These are phyloP conservation scores for Rhodamnia rubescens DNA, from an alignment of 345 rosid species.

Conservation along the genomic window DNA sequence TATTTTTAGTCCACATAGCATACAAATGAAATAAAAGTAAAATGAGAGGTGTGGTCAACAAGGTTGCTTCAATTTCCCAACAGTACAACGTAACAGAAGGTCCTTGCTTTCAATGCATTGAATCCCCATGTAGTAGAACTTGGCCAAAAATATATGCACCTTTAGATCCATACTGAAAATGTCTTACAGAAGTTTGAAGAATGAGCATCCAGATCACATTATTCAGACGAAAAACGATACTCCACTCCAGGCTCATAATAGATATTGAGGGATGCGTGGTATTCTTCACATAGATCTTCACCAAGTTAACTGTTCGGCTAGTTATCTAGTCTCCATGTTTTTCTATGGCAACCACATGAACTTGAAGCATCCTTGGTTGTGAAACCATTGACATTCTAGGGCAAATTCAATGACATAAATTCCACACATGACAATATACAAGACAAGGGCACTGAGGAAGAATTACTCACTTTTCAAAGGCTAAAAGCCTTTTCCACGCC, in stretches of 20 bases:
- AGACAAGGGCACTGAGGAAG: background rate
- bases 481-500: slow-evolving; percentile 82
- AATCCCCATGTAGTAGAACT: background rate
- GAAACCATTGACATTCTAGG: background rate
- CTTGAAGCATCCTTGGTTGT: background rate
- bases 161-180: background rate
- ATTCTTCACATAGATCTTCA: background rate
- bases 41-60: background rate
- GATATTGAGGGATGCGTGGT: background rate
- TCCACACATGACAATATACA: background rate
- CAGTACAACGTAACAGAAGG: background rate
- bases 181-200: background rate
- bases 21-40: background rate
- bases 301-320: background rate
- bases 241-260: background rate
- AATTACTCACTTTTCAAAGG: slow-evolving; percentile 71
- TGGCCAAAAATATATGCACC: background rate
- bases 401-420: background rate
- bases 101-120: background rate
- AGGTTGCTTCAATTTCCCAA: background rate
- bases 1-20: background rate
- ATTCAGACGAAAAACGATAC: background rate
- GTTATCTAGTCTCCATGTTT: background rate
- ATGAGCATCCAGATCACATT: background rate
- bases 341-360: background rate